phyloP scores from a whole-genome alignment of 495 filamentous ascomycete genomes.

The Aspergillus ellipticus region DNA sequence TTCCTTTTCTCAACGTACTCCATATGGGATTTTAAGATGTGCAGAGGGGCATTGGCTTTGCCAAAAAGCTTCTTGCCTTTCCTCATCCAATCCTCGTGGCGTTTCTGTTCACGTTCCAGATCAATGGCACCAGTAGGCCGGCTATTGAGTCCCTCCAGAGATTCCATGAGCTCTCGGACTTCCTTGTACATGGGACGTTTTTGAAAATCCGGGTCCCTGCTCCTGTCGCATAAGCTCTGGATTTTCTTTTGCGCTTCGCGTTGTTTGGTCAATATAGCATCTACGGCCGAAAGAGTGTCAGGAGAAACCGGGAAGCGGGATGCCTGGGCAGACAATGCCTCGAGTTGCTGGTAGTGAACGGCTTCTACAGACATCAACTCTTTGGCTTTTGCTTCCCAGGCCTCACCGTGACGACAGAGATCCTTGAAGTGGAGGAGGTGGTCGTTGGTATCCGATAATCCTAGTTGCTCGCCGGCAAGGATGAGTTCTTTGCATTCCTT shows the following conservation, averaged over 20 bases:
- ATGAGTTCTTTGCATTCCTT: conserved; percentile 77
- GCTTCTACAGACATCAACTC: conserved; percentile 87
- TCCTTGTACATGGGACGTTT: conserved; percentile 88
- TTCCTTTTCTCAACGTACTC: conserved; percentile 88
- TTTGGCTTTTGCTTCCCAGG: conserved; percentile 92
- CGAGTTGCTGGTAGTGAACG: conserved; percentile 90
- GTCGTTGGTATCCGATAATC: conserved; percentile 73
- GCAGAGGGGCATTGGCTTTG: conserved; percentile 94
- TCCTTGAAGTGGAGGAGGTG: conserved; percentile 72
- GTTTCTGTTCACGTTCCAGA: conserved; percentile 89
- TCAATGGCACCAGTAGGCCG: conserved; percentile 89
- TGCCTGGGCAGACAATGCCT: conserved; percentile 79
- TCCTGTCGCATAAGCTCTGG: conserved; percentile 70
- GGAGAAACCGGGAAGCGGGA: conserved; percentile 73
- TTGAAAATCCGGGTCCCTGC: conserved; percentile 65
- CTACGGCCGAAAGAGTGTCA: conserved; percentile 77
- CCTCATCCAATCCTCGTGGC: conserved; percentile 99
- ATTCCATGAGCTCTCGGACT: conserved; percentile 83
- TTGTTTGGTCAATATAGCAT: conserved; percentile 93
- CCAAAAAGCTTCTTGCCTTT: conserved; percentile 98
- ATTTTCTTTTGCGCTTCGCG: conserved; percentile 91
- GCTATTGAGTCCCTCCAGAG: conserved; percentile 80
- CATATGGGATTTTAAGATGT: conserved; percentile 93
- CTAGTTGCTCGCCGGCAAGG: conserved; percentile 66
- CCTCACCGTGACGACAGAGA: conserved; percentile 67